phyloP scores from a whole-genome alignment of 106 monocot genomes.

The Acorus gramineus region DNA sequence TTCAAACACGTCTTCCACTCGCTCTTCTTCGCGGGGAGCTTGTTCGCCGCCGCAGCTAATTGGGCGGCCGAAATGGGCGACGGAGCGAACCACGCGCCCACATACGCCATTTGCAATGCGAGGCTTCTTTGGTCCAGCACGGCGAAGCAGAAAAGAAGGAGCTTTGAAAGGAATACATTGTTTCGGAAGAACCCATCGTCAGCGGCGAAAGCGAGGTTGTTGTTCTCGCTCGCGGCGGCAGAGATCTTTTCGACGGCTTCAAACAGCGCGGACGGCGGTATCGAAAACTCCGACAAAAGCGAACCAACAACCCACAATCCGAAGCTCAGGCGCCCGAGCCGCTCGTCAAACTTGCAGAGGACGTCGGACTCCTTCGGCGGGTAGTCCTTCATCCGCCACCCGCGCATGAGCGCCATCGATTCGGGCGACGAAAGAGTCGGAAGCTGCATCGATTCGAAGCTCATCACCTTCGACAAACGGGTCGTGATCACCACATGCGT shows the following conservation, averaged over 20 bases:
- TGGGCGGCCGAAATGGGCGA: slow-evolving; percentile 41
- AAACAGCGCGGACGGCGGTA: slow-evolving; percentile 44
- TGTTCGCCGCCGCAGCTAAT: slow-evolving; percentile 36
- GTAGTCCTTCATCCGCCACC: slow-evolving; percentile 50
- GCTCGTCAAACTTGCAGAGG: slow-evolving; percentile 39
- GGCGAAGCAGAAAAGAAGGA: slow-evolving; percentile 40
- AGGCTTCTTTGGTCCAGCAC: slow-evolving; percentile 33
- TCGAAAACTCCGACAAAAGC: slow-evolving; percentile 44
- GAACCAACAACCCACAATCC: slow-evolving; percentile 55
- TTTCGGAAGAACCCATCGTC: slow-evolving; percentile 40
- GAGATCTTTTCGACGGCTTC: slow-evolving; percentile 50
- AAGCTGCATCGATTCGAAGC: slow-evolving; percentile 59
- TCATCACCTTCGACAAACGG: slow-evolving; percentile 58
- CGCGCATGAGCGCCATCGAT: slow-evolving; percentile 46
- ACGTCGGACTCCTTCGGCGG: slow-evolving; percentile 35
- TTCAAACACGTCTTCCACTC: slow-evolving; percentile 28
- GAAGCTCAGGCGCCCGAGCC: slow-evolving; percentile 49
- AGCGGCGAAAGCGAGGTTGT: not conserved
- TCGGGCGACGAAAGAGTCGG: slow-evolving; percentile 46
- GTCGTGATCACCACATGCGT: slow-evolving; percentile 79
- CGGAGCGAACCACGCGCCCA: slow-evolving; percentile 59
- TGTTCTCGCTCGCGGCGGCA: slow-evolving; percentile 10
- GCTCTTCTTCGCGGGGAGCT: slow-evolving; percentile 23
- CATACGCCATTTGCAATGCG: slow-evolving; percentile 32
- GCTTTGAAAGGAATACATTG: slow-evolving; percentile 44